These are phyloP conservation scores for Pseudotulostoma volvatum DNA, from an alignment of 495 filamentous ascomycete species.

Conservation along the genomic window DNA sequence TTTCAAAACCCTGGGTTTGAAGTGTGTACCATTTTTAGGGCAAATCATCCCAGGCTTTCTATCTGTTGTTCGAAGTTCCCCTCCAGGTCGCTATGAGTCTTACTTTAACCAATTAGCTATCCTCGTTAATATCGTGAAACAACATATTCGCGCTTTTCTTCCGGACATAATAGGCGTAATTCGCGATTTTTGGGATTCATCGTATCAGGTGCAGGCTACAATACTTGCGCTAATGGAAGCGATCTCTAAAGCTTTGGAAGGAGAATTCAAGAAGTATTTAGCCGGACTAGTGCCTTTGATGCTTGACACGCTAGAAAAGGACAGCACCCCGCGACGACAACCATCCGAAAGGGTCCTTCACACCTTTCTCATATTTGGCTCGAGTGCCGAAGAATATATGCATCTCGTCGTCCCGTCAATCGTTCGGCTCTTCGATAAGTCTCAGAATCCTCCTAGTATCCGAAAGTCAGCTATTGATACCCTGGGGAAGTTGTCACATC, in stretches of 20 bases:
- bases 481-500: conserved; percentile 79
- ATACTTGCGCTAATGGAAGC: conserved; percentile 84
- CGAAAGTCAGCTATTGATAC: conserved; percentile 88
- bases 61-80: conserved; percentile 61
- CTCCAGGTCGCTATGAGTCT: conserved; percentile 59
- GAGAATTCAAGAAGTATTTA: conserved; percentile 92
- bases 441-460: conserved; percentile 55
- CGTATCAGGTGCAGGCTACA: conserved; percentile 64
- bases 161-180: conserved; percentile 69
- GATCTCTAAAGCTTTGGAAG: conserved; percentile 81
- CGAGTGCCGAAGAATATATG: conserved; percentile 96
- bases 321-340: conserved; percentile 49
- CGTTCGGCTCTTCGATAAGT: conserved; percentile 76
- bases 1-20: conserved; percentile 85
- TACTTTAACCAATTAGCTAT: conserved; percentile 95
- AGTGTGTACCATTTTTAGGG: conserved; percentile 84
- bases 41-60: conserved; percentile 92
- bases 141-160: conserved; percentile 84
- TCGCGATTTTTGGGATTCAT: conserved; percentile 69
- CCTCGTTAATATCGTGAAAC: conserved; percentile 83
- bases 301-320: conserved; percentile 82
- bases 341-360: conserved; percentile 85
- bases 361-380: conserved; percentile 90
- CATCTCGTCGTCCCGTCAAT: conserved; percentile 96
- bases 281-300: conserved; percentile 78